Evolutionary conservation across 2,329 filamentous ascomycete genomes (phyloP).

Genomic region (Clarireedia paspali): DNA sequence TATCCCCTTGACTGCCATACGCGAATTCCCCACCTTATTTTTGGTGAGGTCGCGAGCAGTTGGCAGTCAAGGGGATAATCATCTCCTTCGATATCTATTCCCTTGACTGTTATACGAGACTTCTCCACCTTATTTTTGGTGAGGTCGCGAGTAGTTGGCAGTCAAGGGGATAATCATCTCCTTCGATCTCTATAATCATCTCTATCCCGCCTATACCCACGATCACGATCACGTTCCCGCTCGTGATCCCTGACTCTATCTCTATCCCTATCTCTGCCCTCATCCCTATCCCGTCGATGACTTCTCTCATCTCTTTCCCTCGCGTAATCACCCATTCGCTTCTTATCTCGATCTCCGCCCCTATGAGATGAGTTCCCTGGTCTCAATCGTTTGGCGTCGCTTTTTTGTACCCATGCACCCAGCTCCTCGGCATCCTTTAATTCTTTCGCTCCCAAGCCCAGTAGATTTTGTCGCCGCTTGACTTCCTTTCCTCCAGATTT

Average conservation of each 20-base stretch:
- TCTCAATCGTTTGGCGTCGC: conserved; percentile 44
- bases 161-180: not conserved
- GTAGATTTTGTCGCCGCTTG: conserved; percentile 66
- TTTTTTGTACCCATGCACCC: conserved; percentile 71
- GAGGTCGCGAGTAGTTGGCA: too few species aligned
- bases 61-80: not conserved
- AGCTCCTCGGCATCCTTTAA: conserved; percentile 65
- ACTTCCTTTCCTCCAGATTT: conserved; percentile 52
- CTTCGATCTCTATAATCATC: conserved; percentile 21
- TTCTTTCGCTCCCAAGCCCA: conserved; percentile 85
- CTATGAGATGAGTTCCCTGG: conserved; percentile 22
- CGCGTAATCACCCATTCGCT: conserved; percentile 35
- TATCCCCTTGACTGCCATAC: too few species aligned
- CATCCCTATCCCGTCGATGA: conserved; percentile 28
- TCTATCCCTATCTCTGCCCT: conserved; percentile 26
- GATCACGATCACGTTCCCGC: not conserved
- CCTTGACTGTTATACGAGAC: too few species aligned
- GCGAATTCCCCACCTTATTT: too few species aligned
- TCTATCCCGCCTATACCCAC: conserved; percentile 19
- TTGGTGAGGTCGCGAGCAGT: too few species aligned
- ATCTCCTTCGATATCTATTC: conserved; percentile 16
- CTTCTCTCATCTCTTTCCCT: conserved; percentile 34
- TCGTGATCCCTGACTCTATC: conserved; percentile 17
- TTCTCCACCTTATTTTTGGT: too few species aligned
- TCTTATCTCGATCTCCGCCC: conserved; percentile 30